These are phyloP conservation scores for Corymbia maculata DNA, from an alignment of 345 rosid species.

Conservation along the genomic window DNA sequence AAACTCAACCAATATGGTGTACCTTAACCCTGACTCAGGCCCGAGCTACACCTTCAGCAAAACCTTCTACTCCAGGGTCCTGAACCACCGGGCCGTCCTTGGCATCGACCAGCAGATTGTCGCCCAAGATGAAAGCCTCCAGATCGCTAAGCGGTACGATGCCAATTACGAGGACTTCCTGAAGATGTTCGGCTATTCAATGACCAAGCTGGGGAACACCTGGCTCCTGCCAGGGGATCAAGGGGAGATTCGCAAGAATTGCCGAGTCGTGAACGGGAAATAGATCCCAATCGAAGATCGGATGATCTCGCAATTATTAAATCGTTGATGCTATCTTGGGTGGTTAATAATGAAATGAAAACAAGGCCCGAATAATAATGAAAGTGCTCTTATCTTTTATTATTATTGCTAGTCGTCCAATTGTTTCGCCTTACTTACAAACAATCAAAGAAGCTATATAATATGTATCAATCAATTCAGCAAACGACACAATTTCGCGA, in stretches of 20 bases:
- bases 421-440: neutral
- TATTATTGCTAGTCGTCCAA: neutral
- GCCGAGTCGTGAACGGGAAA: neutral
- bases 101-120: neutral
- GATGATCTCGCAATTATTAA: neutral
- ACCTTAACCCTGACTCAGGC: neutral
- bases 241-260: neutral
- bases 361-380: neutral
- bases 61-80: neutral
- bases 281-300: neutral
- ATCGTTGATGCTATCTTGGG: neutral
- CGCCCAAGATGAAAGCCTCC: neutral
- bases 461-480: neutral
- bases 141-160: neutral
- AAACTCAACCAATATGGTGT: neutral
- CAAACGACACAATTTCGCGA: neutral
- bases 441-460: neutral
- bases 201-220: neutral
- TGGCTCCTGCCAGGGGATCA: neutral
- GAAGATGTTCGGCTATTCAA: neutral
- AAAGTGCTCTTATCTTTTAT: neutral
- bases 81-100: neutral
- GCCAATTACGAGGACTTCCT: neutral
- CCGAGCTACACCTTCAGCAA: neutral
- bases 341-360: neutral